Percentiles rank a stretch among this genome's conserved stretches.
phyloP scores from a whole-genome alignment of 345 rosid species.

The Syzygium aromaticum region DNA sequence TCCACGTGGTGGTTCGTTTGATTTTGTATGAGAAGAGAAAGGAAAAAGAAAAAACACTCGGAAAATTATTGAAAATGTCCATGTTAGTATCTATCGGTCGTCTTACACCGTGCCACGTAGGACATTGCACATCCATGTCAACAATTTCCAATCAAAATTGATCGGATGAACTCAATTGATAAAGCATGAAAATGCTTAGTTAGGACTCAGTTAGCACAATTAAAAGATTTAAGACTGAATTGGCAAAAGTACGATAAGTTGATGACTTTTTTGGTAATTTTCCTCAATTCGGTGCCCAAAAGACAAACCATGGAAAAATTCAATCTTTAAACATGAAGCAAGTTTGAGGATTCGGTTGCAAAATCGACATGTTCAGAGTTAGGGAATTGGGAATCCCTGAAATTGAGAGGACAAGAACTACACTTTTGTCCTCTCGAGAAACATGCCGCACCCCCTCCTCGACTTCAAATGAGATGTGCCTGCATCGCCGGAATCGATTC shows the following conservation, averaged over 20 bases:
- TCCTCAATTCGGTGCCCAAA: background rate
- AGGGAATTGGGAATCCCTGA: background rate
- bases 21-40: background rate
- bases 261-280: no score
- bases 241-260: no score
- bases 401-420: background rate
- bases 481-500: background rate
- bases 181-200: no score
- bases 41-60: background rate
- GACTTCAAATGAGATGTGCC: background rate
- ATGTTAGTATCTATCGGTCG: no score
- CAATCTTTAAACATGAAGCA: accelerated
- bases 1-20: background rate
- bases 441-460: background rate
- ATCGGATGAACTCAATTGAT: no score
- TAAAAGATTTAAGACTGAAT: no score
- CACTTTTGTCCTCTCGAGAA: background rate
- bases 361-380: background rate
- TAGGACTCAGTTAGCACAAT: no score
- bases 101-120: no score
- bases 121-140: no score
- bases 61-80: no score
- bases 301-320: background rate
- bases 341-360: background rate
- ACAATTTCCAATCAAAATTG: no score